Evolutionary conservation across 192 early-diverging fungal genomes (phyloP), one percentile per base, ranked within the genome.

Genomic region (Backusella circina): DNA sequence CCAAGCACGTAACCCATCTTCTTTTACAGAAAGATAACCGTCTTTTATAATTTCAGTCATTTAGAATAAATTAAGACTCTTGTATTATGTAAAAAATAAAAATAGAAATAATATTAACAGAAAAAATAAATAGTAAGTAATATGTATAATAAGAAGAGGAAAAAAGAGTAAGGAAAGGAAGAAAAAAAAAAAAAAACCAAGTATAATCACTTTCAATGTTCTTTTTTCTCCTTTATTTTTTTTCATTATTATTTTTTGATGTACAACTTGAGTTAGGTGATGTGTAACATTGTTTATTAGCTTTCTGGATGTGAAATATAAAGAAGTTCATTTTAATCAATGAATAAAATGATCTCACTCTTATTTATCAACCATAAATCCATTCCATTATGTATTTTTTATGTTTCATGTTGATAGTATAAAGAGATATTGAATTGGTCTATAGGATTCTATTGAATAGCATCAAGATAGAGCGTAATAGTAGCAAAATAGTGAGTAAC

Each of bases 11-110:
- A 97, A 81, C 10, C 94, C 95, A 61, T 97, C 95, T 70, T 99
- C 97, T 85, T 97, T 97, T 68, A 97, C 89, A n/a, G 89, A 88
- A 41, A 90, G 86, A 76, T 95, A 94, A 26, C 95, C 95, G 39
- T 92, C 86, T 83, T 96, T 97, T 67, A 92, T 75, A 30, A 92
- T 83, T 47, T 82, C 77, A 71, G 77, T 74, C 84, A 85, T 85
- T 41, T 41, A 39, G 21, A 23, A 33, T 26, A 39, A 38, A 69
- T 47, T 47, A 47, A 47, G 44, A 21, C 44, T 47, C 44, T 47
- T 47, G 44, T 47, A 47, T 47, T 47, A 47, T 47, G 18, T 47
- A 47, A 47, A 47, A 47, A 3, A 35, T 3, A 35, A 44, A 1
- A 39, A 39, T 39, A 39, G 10, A 39, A 39, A 13, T 3, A 39